Evolutionary conservation across 768 basidiomycete genomes (phyloP).

Genomic region (Leccinum boreale): DNA sequence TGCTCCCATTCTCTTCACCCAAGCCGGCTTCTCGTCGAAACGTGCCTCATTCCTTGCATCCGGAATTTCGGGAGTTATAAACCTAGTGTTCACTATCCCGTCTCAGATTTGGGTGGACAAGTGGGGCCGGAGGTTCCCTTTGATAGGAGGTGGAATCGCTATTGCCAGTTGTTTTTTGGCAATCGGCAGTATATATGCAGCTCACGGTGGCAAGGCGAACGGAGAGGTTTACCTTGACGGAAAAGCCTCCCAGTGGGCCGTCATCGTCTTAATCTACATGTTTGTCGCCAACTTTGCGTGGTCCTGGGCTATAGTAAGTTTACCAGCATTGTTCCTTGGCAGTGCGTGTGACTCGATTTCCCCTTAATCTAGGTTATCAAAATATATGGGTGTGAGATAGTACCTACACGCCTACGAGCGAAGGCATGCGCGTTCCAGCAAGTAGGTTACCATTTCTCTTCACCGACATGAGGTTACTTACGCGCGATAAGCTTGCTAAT

Average conservation of each 20-base stretch:
- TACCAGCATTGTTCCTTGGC: neutral
- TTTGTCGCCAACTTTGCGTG: conserved; percentile 42
- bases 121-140: conserved; percentile 35
- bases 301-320: conserved; percentile 42
- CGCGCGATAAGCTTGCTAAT: conserved; percentile 19
- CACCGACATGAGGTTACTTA: neutral
- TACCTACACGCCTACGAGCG: conserved; percentile 46
- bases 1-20: conserved; percentile 47
- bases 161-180: conserved; percentile 38
- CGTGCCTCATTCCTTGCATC: conserved; percentile 50
- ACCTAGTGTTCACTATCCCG: conserved; percentile 37
- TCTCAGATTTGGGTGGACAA: conserved; percentile 39
- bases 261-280: conserved; percentile 46
- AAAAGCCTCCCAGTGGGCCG: conserved; percentile 32
- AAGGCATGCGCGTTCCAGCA: conserved; percentile 42
- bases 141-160: conserved; percentile 41
- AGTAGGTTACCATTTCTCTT: conserved; percentile 26
- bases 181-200: conserved; percentile 45
- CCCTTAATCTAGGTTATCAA: conserved; percentile 27
- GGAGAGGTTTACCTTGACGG: conserved; percentile 22
- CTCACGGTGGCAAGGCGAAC: conserved; percentile 31
- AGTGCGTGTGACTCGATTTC: neutral
- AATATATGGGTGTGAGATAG: conserved; percentile 44
- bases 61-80: conserved; percentile 46
- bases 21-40: conserved; percentile 47